These are phyloP conservation scores for Sporisorium graminicola DNA, from an alignment of 1,284 basidiomycete genomes.

Conservation along the genomic window DNA sequence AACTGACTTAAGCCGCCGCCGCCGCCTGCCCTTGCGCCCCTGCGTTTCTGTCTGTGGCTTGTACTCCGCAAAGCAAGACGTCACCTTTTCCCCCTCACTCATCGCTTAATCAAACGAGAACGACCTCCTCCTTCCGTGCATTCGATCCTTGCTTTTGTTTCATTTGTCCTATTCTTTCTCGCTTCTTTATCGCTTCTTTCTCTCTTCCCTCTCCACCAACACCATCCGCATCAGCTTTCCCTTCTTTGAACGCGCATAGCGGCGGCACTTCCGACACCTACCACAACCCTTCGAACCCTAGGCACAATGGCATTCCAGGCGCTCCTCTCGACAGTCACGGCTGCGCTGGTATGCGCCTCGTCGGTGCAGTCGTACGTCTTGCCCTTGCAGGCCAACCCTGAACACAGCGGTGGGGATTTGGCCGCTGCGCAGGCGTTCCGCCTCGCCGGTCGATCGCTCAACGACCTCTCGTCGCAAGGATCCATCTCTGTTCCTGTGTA, in stretches of 20 bases:
- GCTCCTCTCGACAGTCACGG: conserved; percentile 31
- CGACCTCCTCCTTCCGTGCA: not conserved
- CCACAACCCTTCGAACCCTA: not conserved
- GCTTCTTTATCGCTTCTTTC: no score
- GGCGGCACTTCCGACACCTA: not conserved
- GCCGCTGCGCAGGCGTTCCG: conserved; percentile 27
- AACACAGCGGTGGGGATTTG: conserved; percentile 26
- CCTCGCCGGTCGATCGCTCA: conserved; percentile 29
- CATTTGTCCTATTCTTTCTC: no score
- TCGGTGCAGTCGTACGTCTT: conserved; percentile 36
- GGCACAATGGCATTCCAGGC: conserved; percentile 31
- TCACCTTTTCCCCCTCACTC: not conserved
- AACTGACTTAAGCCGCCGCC: no score
- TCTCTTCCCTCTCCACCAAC: not conserved
- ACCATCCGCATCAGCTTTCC: not conserved
- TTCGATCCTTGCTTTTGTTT: no score
- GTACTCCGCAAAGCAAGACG: not conserved
- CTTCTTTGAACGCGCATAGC: not conserved
- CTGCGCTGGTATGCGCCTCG: conserved; percentile 40
- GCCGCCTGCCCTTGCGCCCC: no score
- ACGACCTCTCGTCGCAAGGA: conserved; percentile 18
- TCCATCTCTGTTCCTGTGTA: conserved; percentile 49
- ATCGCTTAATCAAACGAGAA: not conserved
- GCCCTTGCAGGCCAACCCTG: conserved; percentile 28
- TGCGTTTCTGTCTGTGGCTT: not conserved